Evolutionary conservation across 1,284 basidiomycete species (phyloP).

Genomic region (Sanghuangporus weigelae): DNA sequence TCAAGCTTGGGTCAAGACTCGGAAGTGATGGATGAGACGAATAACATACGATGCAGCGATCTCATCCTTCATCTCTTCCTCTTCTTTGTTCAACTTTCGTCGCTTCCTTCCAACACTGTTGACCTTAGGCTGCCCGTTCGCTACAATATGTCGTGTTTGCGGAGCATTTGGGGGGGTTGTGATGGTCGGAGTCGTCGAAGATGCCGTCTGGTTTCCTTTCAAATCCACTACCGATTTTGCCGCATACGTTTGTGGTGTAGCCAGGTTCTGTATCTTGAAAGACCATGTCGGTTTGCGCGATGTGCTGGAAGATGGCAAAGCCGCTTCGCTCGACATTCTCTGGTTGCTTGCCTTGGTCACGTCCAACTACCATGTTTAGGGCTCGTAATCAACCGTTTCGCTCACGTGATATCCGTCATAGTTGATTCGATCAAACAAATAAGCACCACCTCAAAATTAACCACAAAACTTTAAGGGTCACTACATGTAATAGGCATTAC

Average conservation of each 20-base stretch:
- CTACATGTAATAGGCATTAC: too few species aligned
- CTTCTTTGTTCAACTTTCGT: slow-evolving; percentile 12
- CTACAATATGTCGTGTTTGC: background rate
- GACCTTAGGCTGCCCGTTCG: background rate
- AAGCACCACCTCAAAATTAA: background rate
- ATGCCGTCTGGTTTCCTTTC: background rate
- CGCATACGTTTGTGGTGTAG: slow-evolving; percentile 15
- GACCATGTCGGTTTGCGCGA: slow-evolving; percentile 6
- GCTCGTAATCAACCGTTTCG: background rate
- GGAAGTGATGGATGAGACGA: background rate
- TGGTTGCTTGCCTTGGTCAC: slow-evolving; percentile 11
- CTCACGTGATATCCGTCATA: background rate
- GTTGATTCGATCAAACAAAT: background rate
- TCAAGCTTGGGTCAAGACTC: background rate
- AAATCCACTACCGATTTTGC: slow-evolving; percentile 7
- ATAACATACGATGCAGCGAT: slow-evolving; percentile 12
- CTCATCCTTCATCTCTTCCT: slow-evolving; percentile 10
- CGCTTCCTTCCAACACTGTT: slow-evolving; percentile 1
- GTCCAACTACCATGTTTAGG: slow-evolving; percentile 12
- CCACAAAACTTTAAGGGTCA: too few species aligned
- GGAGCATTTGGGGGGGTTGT: background rate
- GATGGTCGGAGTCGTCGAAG: background rate
- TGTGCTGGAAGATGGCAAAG: slow-evolving; percentile 1
- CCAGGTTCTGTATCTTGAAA: slow-evolving; percentile 13
- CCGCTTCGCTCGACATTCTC: slow-evolving; percentile 7